Percentiles rank a stretch among this genome's conserved stretches.
Conservation (phyloP, 192 early-diverging fungal species). For the Spinellus fusiger region DNA sequence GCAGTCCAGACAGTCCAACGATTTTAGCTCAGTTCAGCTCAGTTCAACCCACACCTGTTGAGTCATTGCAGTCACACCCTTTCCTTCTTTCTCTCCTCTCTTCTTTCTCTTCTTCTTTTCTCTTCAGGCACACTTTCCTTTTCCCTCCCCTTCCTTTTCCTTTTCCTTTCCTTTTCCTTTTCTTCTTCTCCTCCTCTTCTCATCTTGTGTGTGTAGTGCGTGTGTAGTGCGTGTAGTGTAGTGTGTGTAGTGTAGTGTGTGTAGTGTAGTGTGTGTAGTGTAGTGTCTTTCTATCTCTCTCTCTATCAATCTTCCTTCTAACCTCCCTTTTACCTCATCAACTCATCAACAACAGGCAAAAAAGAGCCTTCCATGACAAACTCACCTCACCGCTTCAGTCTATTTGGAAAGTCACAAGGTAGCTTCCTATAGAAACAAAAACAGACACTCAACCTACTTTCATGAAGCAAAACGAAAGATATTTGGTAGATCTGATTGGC, state of each 20-base stretch:
- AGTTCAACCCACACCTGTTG: background rate
- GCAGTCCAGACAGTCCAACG: background rate
- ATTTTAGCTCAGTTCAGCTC: background rate
- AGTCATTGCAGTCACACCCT: background rate
- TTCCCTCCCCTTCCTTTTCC: background rate
- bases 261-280: background rate
- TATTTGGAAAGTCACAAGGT: constrained; percentile 5
- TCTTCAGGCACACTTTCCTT: background rate
- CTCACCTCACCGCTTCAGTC: background rate
- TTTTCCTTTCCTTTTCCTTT: background rate
- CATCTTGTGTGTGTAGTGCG: background rate
- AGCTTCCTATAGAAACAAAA: background rate
- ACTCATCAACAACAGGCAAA: background rate
- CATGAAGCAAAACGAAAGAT: constrained; percentile 2
- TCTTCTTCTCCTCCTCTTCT: background rate
- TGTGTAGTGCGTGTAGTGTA: background rate
- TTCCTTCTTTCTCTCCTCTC: background rate
- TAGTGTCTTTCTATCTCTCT: background rate
- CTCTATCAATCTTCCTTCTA: background rate
- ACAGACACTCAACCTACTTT: background rate
- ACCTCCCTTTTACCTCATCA: background rate
- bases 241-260: background rate
- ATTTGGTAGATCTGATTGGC: background rate
- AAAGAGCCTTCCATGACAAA: background rate
- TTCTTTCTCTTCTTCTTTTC: background rate